Conservation (phyloP, 23 red algal genomes). For the Pyropia yezoensis region DNA sequence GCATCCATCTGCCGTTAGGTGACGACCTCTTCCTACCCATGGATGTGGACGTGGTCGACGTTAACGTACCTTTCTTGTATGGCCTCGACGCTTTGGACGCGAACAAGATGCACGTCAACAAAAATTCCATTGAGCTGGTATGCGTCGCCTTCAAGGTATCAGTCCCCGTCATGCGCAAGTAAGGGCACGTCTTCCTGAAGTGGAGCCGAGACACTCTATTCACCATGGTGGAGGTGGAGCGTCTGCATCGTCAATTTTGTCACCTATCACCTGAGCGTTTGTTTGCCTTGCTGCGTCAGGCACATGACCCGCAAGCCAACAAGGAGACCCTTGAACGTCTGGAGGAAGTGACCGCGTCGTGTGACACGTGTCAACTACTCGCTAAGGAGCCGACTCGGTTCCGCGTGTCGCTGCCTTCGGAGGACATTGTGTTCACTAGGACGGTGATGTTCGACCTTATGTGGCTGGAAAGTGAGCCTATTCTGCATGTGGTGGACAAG, state of each 20-base stretch:
- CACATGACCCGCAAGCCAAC: background rate
- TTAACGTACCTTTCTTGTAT: no score
- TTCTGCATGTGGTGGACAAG: no score
- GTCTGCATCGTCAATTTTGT: constrained; percentile 17
- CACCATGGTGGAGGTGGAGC: constrained; percentile 1
- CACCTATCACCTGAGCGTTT: constrained; percentile 7
- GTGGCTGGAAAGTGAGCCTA: no score
- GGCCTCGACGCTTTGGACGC: no score
- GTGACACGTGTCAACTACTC: constrained; percentile 16
- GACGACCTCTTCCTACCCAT: no score
- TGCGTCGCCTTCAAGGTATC: no score
- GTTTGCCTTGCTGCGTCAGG: background rate
- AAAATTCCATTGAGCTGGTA: no score
- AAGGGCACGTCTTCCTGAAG: no score
- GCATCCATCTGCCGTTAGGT: no score
- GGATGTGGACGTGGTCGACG: no score
- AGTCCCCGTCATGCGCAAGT: background rate
- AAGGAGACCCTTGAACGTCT: background rate
- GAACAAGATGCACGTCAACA: no score
- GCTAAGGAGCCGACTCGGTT: constrained; percentile 6
- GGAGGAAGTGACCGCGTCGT: constrained; percentile 3
- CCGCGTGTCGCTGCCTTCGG: constrained; percentile 5
- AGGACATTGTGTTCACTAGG: constrained; percentile 2
- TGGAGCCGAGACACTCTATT: constrained; percentile 3
- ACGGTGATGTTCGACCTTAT: background rate